Evolutionary conservation across 345 rosid species (phyloP).

Genomic region (Turritis glabra): DNA sequence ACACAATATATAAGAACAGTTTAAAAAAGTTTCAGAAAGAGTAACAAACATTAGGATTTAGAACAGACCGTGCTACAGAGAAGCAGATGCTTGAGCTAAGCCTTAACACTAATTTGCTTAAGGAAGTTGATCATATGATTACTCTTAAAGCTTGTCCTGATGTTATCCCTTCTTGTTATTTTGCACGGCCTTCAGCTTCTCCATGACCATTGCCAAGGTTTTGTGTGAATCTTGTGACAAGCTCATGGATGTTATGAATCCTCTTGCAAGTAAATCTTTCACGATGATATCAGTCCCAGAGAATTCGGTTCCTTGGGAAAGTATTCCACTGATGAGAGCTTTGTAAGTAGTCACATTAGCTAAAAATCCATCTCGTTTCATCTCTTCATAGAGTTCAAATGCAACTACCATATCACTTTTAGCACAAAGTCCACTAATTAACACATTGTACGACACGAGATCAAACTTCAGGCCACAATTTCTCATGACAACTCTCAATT

Average conservation of each 20-base stretch:
- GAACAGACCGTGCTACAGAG: conserved; percentile 10
- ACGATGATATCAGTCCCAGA: conserved; percentile 48
- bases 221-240: conserved; percentile 38
- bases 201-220: conserved; percentile 48
- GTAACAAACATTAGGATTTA: conserved; percentile 1
- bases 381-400: conserved; percentile 66
- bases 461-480: conserved; percentile 61
- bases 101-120: neutral
- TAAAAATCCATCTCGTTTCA: conserved; percentile 64
- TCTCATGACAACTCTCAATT: conserved; percentile 53
- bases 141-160: conserved; percentile 9
- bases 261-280: conserved; percentile 62
- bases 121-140: conserved; percentile 10
- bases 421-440: conserved; percentile 67
- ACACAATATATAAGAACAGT: neutral
- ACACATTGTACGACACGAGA: conserved; percentile 72
- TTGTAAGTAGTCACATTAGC: conserved; percentile 65
- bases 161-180: conserved; percentile 40
- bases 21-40: neutral
- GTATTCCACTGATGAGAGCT: conserved; percentile 56
- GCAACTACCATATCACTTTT: conserved; percentile 55
- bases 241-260: conserved; percentile 43
- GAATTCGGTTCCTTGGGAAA: conserved; percentile 28
- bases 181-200: conserved; percentile 50
- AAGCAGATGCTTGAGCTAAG: conserved; percentile 11